Base-by-base conservation (phyloP, 371 early-diverging fungal genomes). In the Mucor racemosus region DNA sequence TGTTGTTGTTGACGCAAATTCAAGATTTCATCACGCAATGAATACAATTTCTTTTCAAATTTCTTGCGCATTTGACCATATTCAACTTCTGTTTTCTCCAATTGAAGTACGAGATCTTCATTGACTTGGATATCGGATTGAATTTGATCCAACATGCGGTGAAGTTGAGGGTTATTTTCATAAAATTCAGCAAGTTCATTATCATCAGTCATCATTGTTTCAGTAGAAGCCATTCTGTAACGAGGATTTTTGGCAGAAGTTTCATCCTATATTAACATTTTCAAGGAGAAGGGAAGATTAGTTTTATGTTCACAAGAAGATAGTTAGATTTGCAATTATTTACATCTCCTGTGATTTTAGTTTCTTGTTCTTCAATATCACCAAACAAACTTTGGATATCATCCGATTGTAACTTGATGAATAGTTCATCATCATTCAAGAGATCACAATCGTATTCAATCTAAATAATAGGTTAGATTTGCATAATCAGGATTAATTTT, bases 71-170 rank as follows among this genome's bases (percentile, higher is more conserved):
- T 84, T 6, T 72, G 69, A 13, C 65, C 59, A 61, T 84, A 86
- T 58, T 89, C 87, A 21, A 72, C 66, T 62, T 87, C 87, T 3
- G 81, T 84, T 42, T 74, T 76, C 69, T 88, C 90, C 1, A 88
- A 76, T 54, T 84, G 86, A 13, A 58, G 38, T 7, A 86, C 84
- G 2, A 86, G 75, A 21, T 82, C 84, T 55, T 86, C 87, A 68
- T 86, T 88, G 65, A 88, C 86, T 50, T 78, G 81, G 67, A 92
- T 91, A 62, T 92, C 91, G 14, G 82, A 78, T 61, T 89, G 88
- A 26, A 91, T 86, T 66, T 89, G 87, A 19, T 79, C 72, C 17
- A 90, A 72, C 64, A 87, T 78, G 38, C 79, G 78, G 7, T 70
- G 66, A 2, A 82, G 44, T 19, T 77, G 76, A 15, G 79, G 77